These are phyloP conservation scores for Colletotrichum sp. DNA, from an alignment of 2,329 filamentous ascomycete genomes.

Conservation along the genomic window DNA sequence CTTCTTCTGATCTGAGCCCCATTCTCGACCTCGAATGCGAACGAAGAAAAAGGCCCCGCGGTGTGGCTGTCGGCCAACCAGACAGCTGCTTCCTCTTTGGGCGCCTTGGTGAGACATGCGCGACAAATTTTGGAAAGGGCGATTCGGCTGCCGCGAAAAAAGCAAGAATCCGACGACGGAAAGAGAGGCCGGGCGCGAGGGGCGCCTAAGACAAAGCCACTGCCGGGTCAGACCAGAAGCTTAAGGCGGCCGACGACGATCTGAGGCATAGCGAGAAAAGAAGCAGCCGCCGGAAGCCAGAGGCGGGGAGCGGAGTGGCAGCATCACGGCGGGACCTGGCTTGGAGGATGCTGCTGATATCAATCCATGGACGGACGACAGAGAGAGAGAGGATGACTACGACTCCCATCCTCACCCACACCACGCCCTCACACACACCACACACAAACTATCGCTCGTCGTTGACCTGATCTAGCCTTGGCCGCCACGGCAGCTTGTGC, in stretches of 20 bases:
- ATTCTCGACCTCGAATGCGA: constrained; percentile 19
- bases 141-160: constrained; percentile 15
- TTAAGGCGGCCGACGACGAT: not conserved
- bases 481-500: not conserved
- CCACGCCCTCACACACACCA: not conserved
- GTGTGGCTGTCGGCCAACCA: constrained; percentile 5
- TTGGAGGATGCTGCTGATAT: not conserved
- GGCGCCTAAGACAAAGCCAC: constrained; percentile 16
- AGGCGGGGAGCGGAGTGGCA: not conserved
- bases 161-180: constrained; percentile 14
- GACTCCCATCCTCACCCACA: not conserved
- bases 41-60: constrained; percentile 1
- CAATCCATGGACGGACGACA: not conserved
- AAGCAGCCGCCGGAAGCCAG: not conserved
- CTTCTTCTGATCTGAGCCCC: not conserved
- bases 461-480: not conserved
- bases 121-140: not conserved
- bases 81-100: not conserved
- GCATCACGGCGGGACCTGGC: not conserved
- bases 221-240: constrained; percentile 9
- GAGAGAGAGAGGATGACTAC: not conserved
- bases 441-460: not conserved
- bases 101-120: constrained; percentile 16
- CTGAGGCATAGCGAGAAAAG: not conserved
- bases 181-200: constrained; percentile 9